Conservation (phyloP, 2,329 filamentous ascomycete genomes). For the Trichoderma sp. region DNA sequence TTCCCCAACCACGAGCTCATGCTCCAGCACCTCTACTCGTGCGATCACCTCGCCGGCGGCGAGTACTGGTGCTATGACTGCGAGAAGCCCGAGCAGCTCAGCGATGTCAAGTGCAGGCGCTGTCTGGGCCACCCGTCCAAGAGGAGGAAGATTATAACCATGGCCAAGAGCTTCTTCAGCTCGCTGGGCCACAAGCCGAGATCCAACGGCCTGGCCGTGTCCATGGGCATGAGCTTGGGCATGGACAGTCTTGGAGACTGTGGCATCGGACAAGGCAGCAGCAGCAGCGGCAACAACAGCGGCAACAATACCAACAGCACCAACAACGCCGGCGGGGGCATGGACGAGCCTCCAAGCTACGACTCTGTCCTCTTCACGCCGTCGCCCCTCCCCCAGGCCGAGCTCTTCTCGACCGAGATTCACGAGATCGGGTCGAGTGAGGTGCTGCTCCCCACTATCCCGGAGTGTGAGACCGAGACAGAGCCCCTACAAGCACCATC, state of each 20-base stretch:
- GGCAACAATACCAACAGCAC: not conserved
- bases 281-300: not conserved
- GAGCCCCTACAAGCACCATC: slow-evolving; percentile 16
- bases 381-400: slow-evolving; percentile 39
- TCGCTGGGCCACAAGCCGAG: slow-evolving; percentile 54
- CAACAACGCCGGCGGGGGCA: slow-evolving; percentile 10
- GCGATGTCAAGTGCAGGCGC: slow-evolving; percentile 53
- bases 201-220: slow-evolving; percentile 31
- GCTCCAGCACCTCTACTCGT: slow-evolving; percentile 55
- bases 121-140: slow-evolving; percentile 55
- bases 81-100: slow-evolving; percentile 54
- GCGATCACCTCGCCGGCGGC: slow-evolving; percentile 51
- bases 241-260: not conserved
- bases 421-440: slow-evolving; percentile 56
- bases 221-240: slow-evolving; percentile 15
- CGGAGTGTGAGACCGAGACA: slow-evolving; percentile 36
- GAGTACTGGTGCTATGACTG: slow-evolving; percentile 62
- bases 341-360: slow-evolving; percentile 51
- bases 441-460: slow-evolving; percentile 40
- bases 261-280: not conserved
- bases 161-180: slow-evolving; percentile 58
- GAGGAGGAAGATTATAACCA: slow-evolving; percentile 54
- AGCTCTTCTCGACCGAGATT: slow-evolving; percentile 55
- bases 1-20: slow-evolving; percentile 57
- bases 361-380: slow-evolving; percentile 44